Conservation (phyloP, 108 stramenopile species). For the Nitzschia putrida region DNA sequence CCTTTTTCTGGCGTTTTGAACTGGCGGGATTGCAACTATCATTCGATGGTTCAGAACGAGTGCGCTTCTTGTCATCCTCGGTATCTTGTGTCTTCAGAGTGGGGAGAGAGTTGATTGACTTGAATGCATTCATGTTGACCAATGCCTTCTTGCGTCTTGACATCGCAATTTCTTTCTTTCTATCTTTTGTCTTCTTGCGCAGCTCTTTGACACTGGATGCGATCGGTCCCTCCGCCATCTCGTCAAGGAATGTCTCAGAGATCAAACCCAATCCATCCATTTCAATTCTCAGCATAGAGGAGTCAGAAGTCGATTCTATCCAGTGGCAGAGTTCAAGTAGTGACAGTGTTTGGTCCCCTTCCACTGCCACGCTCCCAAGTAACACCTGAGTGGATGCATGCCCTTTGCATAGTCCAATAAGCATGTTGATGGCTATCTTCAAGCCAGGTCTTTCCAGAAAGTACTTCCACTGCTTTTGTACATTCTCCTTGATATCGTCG, state of each 20-base stretch:
- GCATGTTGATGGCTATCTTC: conserved; percentile 60
- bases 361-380: conserved; percentile 9
- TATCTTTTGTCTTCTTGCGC: conserved; percentile 63
- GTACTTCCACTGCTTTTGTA: conserved; percentile 50
- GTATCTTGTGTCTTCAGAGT: conserved; percentile 4
- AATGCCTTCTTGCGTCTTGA: conserved; percentile 71
- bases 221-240: conserved; percentile 38
- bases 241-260: conserved; percentile 82
- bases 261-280: conserved; percentile 66
- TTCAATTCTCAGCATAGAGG: conserved; percentile 40
- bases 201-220: conserved; percentile 41
- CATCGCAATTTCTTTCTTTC: conserved; percentile 82
- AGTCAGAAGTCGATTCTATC: conserved; percentile 85
- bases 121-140: conserved; percentile 41
- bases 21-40: conserved; percentile 36
- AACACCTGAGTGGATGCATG: conserved; percentile 59
- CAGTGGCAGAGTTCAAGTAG: conserved; percentile 73
- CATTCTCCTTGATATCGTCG: conserved; percentile 8
- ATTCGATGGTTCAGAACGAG: not conserved
- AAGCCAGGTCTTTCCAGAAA: conserved; percentile 66
- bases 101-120: conserved; percentile 28
- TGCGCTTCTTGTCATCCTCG: not conserved
- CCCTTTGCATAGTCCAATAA: conserved; percentile 61
- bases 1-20: conserved; percentile 11
- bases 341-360: not conserved